These are phyloP conservation scores for Xanthoceras sorbifolium DNA, from an alignment of 345 rosid species.

Conservation along the genomic window DNA sequence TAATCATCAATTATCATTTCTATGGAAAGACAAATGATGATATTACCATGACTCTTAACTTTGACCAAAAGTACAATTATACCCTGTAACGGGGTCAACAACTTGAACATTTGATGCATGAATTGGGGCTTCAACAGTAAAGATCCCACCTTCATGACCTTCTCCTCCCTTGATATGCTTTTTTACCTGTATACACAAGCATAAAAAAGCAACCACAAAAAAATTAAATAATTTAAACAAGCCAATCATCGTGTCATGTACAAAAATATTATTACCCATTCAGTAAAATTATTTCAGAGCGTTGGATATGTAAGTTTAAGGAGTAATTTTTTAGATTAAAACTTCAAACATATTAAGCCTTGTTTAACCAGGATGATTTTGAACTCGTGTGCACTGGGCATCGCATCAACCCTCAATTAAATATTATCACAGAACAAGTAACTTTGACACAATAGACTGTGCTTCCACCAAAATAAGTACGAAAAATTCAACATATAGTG, in stretches of 20 bases:
- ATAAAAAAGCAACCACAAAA: neutral
- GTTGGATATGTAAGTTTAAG: neutral
- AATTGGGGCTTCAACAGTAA: constrained; percentile 92
- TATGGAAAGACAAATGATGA: neutral
- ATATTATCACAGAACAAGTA: neutral
- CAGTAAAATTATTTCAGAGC: neutral
- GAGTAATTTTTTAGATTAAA: neutral
- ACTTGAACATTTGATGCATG: constrained; percentile 97
- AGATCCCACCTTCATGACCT: constrained; percentile 96
- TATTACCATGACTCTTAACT: neutral
- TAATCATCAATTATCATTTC: constrained; percentile 3
- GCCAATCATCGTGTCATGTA: too few species aligned
- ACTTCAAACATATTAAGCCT: neutral
- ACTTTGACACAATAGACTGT: neutral
- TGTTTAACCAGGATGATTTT: neutral
- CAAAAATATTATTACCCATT: neutral
- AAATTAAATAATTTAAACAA: neutral
- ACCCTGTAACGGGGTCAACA: constrained; percentile 94
- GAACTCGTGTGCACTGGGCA: neutral
- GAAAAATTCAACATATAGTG: neutral
- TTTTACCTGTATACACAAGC: constrained; percentile 56
- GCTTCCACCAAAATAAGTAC: neutral
- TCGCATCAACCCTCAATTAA: neutral
- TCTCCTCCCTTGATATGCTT: constrained; percentile 88
- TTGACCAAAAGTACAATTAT: constrained; percentile 9